These are phyloP conservation scores for Aspergillus pseudotamarii DNA, from an alignment of 2,329 filamentous ascomycete species.

Conservation along the genomic window DNA sequence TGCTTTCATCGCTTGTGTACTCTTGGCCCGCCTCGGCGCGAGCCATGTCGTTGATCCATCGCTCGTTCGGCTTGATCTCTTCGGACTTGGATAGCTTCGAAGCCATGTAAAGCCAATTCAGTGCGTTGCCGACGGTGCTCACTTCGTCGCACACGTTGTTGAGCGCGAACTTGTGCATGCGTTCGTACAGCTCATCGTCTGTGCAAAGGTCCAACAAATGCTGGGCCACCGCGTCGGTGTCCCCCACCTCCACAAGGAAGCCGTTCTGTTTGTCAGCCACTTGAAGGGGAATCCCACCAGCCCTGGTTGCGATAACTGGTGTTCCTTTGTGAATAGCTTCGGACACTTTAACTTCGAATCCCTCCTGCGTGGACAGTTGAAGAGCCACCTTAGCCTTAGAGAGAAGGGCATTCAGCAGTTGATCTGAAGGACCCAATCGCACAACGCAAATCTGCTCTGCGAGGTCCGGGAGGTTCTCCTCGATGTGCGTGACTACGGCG, in stretches of 20 bases:
- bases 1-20: conserved; percentile 63
- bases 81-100: conserved; percentile 64
- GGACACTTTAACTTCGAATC: conserved; percentile 85
- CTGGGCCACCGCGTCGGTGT: conserved; percentile 69
- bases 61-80: conserved; percentile 59
- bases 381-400: conserved; percentile 72
- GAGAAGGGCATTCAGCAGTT: conserved; percentile 76
- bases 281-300: conserved; percentile 81
- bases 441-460: conserved; percentile 70
- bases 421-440: conserved; percentile 76
- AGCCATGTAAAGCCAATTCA: conserved; percentile 78
- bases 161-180: conserved; percentile 67
- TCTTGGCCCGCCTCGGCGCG: conserved; percentile 64
- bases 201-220: conserved; percentile 69
- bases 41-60: conserved; percentile 76
- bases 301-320: conserved; percentile 73
- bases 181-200: conserved; percentile 64
- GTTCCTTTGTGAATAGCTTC: conserved; percentile 80
- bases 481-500: conserved; percentile 68
- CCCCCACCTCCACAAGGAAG: conserved; percentile 72
- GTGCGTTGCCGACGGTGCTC: conserved; percentile 75
- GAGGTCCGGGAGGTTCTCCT: conserved; percentile 64
- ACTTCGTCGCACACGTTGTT: conserved; percentile 78
- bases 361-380: conserved; percentile 79
- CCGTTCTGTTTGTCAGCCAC: conserved; percentile 72